Evolutionary conservation across 116 monocot species (phyloP).

Genomic region (Dioscorea cayenensis): DNA sequence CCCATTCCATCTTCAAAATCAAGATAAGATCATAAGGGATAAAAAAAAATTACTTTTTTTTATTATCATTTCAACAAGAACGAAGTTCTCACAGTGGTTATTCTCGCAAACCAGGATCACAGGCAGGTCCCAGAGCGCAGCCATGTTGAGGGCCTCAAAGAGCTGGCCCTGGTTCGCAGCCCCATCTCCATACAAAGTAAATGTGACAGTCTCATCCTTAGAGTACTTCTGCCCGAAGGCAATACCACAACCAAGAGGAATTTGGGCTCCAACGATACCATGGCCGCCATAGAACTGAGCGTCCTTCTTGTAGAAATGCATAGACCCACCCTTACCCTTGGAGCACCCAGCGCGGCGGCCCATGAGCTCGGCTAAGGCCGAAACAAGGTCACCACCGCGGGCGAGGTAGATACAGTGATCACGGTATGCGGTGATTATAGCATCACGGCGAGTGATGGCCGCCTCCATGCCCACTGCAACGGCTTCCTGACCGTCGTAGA

Average conservation of each 20-base stretch:
- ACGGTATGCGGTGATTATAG: constrained; percentile 87
- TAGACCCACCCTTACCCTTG: constrained; percentile 82
- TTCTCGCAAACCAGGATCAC: constrained; percentile 91
- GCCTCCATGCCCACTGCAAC: constrained; percentile 76
- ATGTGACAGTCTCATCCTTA: constrained; percentile 73
- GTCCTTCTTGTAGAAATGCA: constrained; percentile 92
- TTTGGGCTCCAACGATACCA: constrained; percentile 93
- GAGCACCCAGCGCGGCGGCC: constrained; percentile 68
- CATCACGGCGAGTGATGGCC: constrained; percentile 58
- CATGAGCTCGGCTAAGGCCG: constrained; percentile 79
- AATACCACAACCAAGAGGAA: constrained; percentile 84
- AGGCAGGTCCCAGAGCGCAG: constrained; percentile 89
- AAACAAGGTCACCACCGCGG: constrained; percentile 58
- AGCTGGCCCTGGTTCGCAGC: constrained; percentile 97
- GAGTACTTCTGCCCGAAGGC: constrained; percentile 88
- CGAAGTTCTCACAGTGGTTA: constrained; percentile 66
- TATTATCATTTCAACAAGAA: background rate
- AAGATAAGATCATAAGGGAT: too few species aligned
- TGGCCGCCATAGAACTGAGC: constrained; percentile 83
- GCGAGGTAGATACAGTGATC: constrained; percentile 77
- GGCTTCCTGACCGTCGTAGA: constrained; percentile 92
- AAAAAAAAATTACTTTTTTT: background rate
- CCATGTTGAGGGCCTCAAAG: constrained; percentile 91
- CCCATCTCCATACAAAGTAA: constrained; percentile 87
- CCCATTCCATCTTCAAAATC: constrained; percentile 88